Conservation (phyloP, 164 flowering plant genomes). For the Tetrastigma voinierianum region DNA sequence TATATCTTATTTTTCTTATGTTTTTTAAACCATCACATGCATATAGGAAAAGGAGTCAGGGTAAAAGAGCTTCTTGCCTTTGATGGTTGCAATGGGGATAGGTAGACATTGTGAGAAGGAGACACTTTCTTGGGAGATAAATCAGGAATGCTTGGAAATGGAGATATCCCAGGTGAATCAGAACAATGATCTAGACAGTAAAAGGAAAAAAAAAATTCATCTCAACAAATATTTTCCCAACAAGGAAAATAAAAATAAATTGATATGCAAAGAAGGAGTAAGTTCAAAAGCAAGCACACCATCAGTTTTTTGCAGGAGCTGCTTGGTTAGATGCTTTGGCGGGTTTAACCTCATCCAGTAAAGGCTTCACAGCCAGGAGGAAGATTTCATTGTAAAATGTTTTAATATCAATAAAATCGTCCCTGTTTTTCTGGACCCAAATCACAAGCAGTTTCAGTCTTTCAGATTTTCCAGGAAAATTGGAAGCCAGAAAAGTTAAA, state of each 20-base stretch:
- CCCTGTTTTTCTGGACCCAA: constrained; percentile 65
- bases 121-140: constrained; percentile 99
- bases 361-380: constrained; percentile 75
- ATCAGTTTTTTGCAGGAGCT: constrained; percentile 44
- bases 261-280: too few relatives aligned
- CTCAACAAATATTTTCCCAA: background rate
- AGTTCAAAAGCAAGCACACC: constrained; percentile 28
- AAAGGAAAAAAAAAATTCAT: constrained; percentile 7
- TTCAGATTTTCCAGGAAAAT: constrained; percentile 10
- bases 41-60: too few relatives aligned
- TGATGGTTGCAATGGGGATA: constrained; percentile 88
- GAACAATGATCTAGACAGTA: constrained; percentile 62
- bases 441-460: constrained; percentile 16
- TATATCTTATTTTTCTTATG: too few relatives aligned
- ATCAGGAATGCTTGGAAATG: constrained; percentile 94
- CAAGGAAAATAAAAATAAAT: background rate
- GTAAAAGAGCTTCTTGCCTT: constrained; percentile 47
- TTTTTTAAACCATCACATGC: too few relatives aligned
- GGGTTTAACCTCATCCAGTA: constrained; percentile 78
- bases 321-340: constrained; percentile 30
- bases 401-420: constrained; percentile 85
- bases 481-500: background rate
- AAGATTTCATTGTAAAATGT: constrained; percentile 90
- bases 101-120: constrained; percentile 83
- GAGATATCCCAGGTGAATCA: constrained; percentile 68